phyloP scores from a whole-genome alignment of 352 stramenopile genomes.

The Globisporangium canariense region DNA sequence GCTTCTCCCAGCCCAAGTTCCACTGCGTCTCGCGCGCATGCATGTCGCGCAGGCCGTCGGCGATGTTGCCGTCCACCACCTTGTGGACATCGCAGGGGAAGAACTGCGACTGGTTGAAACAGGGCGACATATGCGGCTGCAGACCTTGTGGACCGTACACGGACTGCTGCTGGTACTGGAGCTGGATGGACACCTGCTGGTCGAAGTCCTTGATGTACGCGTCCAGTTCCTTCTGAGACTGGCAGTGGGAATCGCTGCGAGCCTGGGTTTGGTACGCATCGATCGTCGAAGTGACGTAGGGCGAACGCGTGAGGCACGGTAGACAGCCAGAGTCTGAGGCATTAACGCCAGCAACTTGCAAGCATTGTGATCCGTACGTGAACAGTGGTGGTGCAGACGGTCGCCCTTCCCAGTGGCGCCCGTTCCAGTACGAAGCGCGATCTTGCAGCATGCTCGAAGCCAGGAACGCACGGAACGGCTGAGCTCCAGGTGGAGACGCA shows the following conservation, averaged over 20 bases:
- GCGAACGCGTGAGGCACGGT: constrained; percentile 53
- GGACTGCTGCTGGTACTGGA: constrained; percentile 74
- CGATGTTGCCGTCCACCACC: constrained; percentile 58
- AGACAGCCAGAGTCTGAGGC: constrained; percentile 42
- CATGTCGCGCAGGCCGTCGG: constrained; percentile 36
- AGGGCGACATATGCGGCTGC: constrained; percentile 75
- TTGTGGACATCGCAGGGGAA: constrained; percentile 81
- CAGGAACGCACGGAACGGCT: constrained; percentile 50
- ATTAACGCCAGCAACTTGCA: constrained; percentile 41
- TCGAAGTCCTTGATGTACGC: constrained; percentile 82
- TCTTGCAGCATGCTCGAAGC: constrained; percentile 39
- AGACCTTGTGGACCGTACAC: constrained; percentile 53
- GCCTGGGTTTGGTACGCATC: constrained; percentile 39
- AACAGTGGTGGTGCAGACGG: constrained; percentile 58
- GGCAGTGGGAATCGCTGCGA: constrained; percentile 35
- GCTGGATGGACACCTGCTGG: constrained; percentile 72
- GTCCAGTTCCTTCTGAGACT: constrained; percentile 66
- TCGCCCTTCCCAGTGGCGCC: constrained; percentile 69
- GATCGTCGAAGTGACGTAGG: constrained; percentile 43
- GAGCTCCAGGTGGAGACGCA: not conserved
- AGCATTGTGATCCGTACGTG: constrained; percentile 68
- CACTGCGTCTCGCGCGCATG: constrained; percentile 33
- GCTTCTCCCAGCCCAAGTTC: constrained; percentile 59
- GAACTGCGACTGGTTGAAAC: constrained; percentile 80
- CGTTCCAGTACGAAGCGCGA: constrained; percentile 81